Evolutionary conservation across 169 alveolate genomes (phyloP).

Genomic region (Perkinsus olseni): DNA sequence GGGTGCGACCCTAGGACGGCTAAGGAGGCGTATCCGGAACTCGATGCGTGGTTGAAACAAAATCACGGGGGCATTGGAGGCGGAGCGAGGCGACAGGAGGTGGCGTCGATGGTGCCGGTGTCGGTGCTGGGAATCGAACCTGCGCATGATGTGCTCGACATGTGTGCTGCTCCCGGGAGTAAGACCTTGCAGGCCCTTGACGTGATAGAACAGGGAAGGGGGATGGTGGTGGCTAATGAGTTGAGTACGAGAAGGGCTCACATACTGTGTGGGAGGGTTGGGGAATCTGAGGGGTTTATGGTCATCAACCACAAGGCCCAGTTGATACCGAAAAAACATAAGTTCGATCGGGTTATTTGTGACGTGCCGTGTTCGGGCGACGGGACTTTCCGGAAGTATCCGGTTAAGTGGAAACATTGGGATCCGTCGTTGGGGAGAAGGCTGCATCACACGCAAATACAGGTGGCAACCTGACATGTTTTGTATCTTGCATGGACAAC

Average conservation of each 20-base stretch:
- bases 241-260: slow-evolving; percentile 82
- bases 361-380: slow-evolving; percentile 96
- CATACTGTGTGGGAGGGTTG: slow-evolving; percentile 37
- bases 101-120: slow-evolving; percentile 5
- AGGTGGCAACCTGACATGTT: background rate
- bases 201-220: slow-evolving; percentile 43
- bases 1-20: background rate
- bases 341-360: slow-evolving; percentile 73
- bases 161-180: slow-evolving; percentile 86
- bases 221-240: slow-evolving; percentile 84
- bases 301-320: slow-evolving; percentile 9
- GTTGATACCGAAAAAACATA: background rate
- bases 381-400: slow-evolving; percentile 86
- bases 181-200: slow-evolving; percentile 66
- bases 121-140: slow-evolving; percentile 4
- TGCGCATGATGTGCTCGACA: slow-evolving; percentile 51
- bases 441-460: slow-evolving; percentile 59
- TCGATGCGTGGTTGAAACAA: background rate
- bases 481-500: background rate
- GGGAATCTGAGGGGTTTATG: background rate
- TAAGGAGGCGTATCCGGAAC: background rate
- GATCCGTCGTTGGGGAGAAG: slow-evolving; percentile 62
- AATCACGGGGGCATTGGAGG: background rate
- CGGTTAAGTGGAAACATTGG: slow-evolving; percentile 78
- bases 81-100: slow-evolving; percentile 7